A percentile compares a stretch with the other conserved stretches of the same genome.
phyloP scores from a whole-genome alignment of 2,329 filamentous ascomycete genomes.

The Penicillium sp. region DNA sequence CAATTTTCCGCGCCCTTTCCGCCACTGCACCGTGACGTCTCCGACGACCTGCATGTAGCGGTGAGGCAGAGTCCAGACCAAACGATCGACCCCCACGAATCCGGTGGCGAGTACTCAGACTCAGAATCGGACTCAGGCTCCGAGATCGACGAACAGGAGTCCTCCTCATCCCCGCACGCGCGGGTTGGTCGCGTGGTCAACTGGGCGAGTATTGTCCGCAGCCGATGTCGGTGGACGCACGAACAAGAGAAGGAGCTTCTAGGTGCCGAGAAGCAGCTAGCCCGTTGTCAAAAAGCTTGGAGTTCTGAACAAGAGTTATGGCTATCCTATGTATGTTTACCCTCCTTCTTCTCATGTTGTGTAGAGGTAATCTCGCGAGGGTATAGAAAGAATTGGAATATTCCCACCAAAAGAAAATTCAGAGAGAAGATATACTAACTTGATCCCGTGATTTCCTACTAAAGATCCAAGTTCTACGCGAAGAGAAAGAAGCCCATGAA shows the following conservation, averaged over 20 bases:
- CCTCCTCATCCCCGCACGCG: conserved; percentile 8
- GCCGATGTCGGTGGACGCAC: conserved; percentile 27
- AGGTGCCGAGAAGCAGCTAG: conserved; percentile 29
- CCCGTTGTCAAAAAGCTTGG: conserved; percentile 37
- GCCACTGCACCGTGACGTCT: conserved; percentile 21
- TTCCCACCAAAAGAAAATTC: neutral
- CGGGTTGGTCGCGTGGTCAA: conserved; percentile 28
- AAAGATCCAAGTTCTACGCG: conserved; percentile 32
- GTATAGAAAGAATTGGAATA: neutral
- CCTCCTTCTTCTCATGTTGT: neutral
- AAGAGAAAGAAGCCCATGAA: conserved; percentile 37
- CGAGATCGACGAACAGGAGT: neutral
- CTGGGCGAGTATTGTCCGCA: conserved; percentile 33
- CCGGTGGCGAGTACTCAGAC: neutral
- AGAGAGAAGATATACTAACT: neutral
- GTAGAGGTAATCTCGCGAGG: neutral
- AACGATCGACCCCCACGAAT: neutral
- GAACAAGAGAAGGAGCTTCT: conserved; percentile 31
- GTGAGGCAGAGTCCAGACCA: conserved; percentile 18
- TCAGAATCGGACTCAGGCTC: conserved; percentile 9
- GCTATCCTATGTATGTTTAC: conserved; percentile 33
- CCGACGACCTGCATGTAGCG: conserved; percentile 22
- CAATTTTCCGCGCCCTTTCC: conserved; percentile 3
- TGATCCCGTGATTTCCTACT: neutral
- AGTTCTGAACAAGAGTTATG: conserved; percentile 39